phyloP scores from a whole-genome alignment of 352 stramenopile species.

The Globisporangium cylindrosporum region DNA sequence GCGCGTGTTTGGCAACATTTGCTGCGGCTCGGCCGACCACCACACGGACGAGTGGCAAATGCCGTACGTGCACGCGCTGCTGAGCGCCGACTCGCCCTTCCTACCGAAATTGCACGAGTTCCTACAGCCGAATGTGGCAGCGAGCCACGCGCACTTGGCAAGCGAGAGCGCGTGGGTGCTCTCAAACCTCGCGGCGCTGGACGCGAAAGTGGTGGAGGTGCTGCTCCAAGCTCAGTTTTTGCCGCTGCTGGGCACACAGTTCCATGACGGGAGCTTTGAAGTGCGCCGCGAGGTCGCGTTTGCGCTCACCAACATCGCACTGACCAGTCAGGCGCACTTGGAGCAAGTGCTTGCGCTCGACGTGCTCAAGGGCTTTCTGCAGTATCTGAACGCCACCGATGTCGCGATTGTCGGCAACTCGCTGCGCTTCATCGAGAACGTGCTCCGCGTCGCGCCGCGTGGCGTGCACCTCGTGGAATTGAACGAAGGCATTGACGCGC shows the following conservation, averaged over 20 bases:
- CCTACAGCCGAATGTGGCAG: constrained; percentile 35
- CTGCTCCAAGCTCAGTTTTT: constrained; percentile 53
- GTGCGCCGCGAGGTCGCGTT: constrained; percentile 75
- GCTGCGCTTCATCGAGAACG: constrained; percentile 73
- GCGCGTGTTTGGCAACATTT: constrained; percentile 80
- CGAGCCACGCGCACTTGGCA: constrained; percentile 35
- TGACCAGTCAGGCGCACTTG: constrained; percentile 50
- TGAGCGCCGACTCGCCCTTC: constrained; percentile 47
- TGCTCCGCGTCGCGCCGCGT: constrained; percentile 56
- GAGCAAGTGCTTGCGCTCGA: constrained; percentile 55
- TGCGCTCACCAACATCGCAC: constrained; percentile 65
- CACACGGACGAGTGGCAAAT: constrained; percentile 75
- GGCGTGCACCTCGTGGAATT: constrained; percentile 59
- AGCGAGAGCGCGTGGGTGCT: constrained; percentile 72
- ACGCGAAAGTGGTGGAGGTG: constrained; percentile 49
- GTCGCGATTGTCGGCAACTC: constrained; percentile 74
- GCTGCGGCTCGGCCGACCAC: constrained; percentile 60
- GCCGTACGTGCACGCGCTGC: constrained; percentile 46
- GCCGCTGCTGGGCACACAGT: constrained; percentile 50
- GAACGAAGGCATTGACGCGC: constrained; percentile 69
- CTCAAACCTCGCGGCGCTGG: constrained; percentile 69
- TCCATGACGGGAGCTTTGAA: constrained; percentile 61
- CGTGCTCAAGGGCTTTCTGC: constrained; percentile 51
- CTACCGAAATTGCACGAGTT: constrained; percentile 59
- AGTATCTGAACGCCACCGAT: constrained; percentile 56